Conservation (phyloP, 352 stramenopile species). For the Halophytophthora batemanensis region DNA sequence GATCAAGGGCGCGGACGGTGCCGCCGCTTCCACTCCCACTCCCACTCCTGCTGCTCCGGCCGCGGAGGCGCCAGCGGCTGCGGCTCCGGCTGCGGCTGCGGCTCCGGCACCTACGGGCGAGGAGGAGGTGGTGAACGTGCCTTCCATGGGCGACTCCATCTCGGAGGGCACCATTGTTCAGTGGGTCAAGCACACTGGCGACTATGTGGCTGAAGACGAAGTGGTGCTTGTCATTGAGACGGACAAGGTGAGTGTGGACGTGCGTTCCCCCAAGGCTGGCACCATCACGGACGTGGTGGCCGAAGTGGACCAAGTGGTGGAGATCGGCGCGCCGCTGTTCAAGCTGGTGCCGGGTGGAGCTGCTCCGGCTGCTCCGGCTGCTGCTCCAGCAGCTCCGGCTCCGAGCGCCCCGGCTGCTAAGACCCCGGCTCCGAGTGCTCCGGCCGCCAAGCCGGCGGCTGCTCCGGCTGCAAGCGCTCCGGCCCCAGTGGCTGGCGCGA, state of each 20-base stretch:
- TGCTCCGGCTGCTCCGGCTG: constrained; percentile 17
- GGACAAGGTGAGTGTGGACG: constrained; percentile 93
- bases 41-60: constrained; percentile 19
- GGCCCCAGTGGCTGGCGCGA: constrained; percentile 22
- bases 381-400: constrained; percentile 13
- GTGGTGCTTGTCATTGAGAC: constrained; percentile 97
- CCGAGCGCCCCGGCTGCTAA: constrained; percentile 18
- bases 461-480: constrained; percentile 12
- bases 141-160: constrained; percentile 93
- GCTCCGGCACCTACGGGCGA: constrained; percentile 16
- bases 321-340: constrained; percentile 92
- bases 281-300: constrained; percentile 90
- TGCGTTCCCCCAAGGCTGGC: constrained; percentile 85
- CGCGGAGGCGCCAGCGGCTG: constrained; percentile 14
- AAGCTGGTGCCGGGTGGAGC: constrained; percentile 78
- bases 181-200: constrained; percentile 90
- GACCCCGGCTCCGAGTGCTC: constrained; percentile 10
- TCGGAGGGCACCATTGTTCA: constrained; percentile 96
- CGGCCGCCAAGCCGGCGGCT: constrained; percentile 15
- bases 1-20: constrained; percentile 69
- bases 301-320: constrained; percentile 94
- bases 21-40: too few species aligned
- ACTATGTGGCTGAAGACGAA: constrained; percentile 92
- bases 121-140: constrained; percentile 61
- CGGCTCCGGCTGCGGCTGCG: constrained; percentile 17